A percentile compares a stretch with the other conserved stretches of the same genome.
Conservation (phyloP, 257 asterid genomes). For the Craterostigma plantagineum region DNA sequence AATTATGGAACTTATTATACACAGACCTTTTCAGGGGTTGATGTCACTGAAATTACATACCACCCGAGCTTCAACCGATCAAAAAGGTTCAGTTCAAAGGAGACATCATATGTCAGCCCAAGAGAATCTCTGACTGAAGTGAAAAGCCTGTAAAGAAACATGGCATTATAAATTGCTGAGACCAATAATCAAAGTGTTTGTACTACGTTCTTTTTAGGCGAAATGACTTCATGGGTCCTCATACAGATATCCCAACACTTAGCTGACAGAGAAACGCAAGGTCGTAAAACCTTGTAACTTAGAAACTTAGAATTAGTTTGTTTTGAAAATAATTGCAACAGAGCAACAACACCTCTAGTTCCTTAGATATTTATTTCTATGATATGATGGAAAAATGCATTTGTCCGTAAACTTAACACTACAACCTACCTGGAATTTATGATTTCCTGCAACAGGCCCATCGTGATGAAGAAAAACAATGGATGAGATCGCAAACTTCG, state of each 20-base stretch:
- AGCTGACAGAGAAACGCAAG: no score
- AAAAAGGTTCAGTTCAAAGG: constrained; percentile 92
- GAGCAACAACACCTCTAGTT: no score
- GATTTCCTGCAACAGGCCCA: constrained; percentile 79
- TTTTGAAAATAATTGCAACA: no score
- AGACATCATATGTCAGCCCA: constrained; percentile 92
- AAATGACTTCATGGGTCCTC: no score
- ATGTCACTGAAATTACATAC: constrained; percentile 92
- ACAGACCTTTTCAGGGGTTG: constrained; percentile 91
- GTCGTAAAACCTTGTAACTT: no score
- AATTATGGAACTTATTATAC: not conserved
- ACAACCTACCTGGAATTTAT: constrained; percentile 72
- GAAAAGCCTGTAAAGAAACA: constrained; percentile 46
- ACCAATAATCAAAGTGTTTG: no score
- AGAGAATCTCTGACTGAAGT: constrained; percentile 98
- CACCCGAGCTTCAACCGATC: constrained; percentile 97
- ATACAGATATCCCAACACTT: no score
- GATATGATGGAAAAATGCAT: not conserved
- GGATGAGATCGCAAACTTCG: constrained; percentile 49
- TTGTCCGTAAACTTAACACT: not conserved
- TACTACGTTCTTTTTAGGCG: no score
- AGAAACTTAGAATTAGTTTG: no score
- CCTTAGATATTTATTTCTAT: not conserved
- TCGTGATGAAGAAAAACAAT: constrained; percentile 67
- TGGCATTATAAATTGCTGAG: not conserved